Evolutionary conservation across 1,284 basidiomycete species (phyloP), one percentile per base, ranked within the genome.

Genomic region (Leccinum subrobustum): DNA sequence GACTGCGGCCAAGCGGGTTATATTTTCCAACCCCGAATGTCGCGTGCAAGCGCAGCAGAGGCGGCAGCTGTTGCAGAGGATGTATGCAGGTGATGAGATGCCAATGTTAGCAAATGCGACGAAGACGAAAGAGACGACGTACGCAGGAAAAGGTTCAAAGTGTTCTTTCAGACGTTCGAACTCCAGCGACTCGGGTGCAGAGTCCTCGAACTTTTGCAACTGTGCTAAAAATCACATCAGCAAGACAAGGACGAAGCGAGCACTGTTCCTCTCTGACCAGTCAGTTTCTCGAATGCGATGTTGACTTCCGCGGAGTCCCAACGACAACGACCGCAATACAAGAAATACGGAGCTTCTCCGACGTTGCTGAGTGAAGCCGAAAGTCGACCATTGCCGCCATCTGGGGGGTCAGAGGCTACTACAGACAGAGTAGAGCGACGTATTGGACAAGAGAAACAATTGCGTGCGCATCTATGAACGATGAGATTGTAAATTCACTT

Each of bases 381-480:
- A 50, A 83, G 74, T 53, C 82, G 78, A 42, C 79, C 80, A 63
- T 87, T 83, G 44, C 81, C 81, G 25, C 79, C 72, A 60, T 89
- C 87, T 58, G 87, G 85, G 16, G 92, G 91, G 73, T 96, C 95
- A 4, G 92, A 90, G 11, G 93, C 87, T 16, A 96, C 91, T 9
- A 95, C 88, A 14, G 92, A 88, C 4, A 98, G 82, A 0, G 93
- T 93, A 67, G 96, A 92, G 35, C 86, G 83, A 76, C 96, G 98
- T 68, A 87, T 88, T 2, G 97, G 97, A 72, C 97, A 99, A 72
- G 90, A 83, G 76, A 98, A 99, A 79, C 97, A 99, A 71, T 97
- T 98, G 56, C 97, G 85, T 11, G 96, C 94, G 74, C 97, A 99
- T 83, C 95, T 96, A 73, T 5, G 37, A 23, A 56, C 14, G 12